phyloP scores from a whole-genome alignment of 148 eudicot genomes.

The Vaccinium corymbosum region DNA sequence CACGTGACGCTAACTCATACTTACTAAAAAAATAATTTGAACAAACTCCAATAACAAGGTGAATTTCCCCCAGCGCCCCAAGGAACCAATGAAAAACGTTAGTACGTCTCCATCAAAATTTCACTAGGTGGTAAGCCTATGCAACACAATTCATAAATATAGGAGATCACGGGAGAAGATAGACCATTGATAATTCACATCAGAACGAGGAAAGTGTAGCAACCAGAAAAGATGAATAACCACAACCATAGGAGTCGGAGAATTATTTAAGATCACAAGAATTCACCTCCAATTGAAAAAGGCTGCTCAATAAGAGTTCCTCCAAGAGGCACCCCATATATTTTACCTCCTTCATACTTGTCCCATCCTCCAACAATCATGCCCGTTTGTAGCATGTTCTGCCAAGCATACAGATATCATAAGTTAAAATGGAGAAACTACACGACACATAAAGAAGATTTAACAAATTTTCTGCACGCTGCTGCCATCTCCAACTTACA shows the following conservation, averaged over 20 bases:
- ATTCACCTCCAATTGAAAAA: constrained; percentile 89
- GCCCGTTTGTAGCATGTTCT: constrained; percentile 91
- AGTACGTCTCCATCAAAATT: background rate
- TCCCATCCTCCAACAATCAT: constrained; percentile 98
- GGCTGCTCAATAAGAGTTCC: constrained; percentile 91
- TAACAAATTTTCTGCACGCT: background rate
- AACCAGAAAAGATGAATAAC: constrained; percentile 13
- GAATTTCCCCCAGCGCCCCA: background rate
- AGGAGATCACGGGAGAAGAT: background rate
- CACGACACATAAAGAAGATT: background rate
- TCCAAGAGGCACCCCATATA: constrained; percentile 88
- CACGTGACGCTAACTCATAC: background rate
- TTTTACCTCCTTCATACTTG: constrained; percentile 91
- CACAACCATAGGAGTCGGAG: background rate
- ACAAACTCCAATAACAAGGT: background rate
- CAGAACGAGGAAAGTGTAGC: background rate
- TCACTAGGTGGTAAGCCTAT: background rate
- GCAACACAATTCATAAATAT: background rate
- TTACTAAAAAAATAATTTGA: background rate
- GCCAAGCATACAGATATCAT: constrained; percentile 12
- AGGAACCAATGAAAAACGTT: background rate
- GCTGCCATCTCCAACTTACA: background rate
- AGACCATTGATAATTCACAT: background rate
- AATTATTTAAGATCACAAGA: background rate
- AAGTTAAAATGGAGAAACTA: background rate